Evolutionary conservation across 2,329 filamentous ascomycete species (phyloP).

Genomic region (Sphaerulina musiva): DNA sequence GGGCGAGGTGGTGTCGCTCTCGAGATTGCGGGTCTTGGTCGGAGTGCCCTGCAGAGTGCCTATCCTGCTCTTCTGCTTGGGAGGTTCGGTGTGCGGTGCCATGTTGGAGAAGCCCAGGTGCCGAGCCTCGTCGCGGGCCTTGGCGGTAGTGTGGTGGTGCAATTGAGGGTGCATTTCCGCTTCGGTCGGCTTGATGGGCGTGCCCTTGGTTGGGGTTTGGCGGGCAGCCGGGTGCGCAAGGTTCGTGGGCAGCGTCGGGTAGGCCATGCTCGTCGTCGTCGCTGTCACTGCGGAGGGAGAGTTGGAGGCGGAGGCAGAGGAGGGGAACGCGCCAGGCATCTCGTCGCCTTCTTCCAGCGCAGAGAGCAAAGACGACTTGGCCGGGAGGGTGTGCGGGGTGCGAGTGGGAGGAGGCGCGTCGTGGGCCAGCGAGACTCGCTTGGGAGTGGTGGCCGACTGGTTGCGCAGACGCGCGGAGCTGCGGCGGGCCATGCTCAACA

Average conservation of each 20-base stretch:
- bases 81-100: constrained; percentile 49
- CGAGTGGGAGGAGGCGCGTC: constrained; percentile 23
- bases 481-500: constrained; percentile 29
- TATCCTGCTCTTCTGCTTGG: constrained; percentile 38
- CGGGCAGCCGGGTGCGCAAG: constrained; percentile 5
- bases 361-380: constrained; percentile 41
- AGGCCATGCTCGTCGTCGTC: not conserved
- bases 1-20: constrained; percentile 44
- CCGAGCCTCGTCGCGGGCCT: constrained; percentile 70
- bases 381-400: constrained; percentile 31
- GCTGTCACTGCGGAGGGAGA: constrained; percentile 17
- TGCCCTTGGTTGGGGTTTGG: constrained; percentile 56
- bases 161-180: constrained; percentile 91
- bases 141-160: constrained; percentile 66
- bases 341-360: constrained; percentile 43
- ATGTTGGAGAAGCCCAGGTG: constrained; percentile 77
- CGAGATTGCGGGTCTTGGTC: constrained; percentile 39
- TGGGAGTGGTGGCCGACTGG: constrained; percentile 24
- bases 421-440: constrained; percentile 33
- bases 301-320: constrained; percentile 27
- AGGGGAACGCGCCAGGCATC: constrained; percentile 34
- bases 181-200: constrained; percentile 61
- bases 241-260: constrained; percentile 20
- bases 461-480: constrained; percentile 32
- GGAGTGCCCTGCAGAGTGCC: constrained; percentile 54